phyloP scores from a whole-genome alignment of 179 eudicot genomes.

The Carnegiea gigantea region DNA sequence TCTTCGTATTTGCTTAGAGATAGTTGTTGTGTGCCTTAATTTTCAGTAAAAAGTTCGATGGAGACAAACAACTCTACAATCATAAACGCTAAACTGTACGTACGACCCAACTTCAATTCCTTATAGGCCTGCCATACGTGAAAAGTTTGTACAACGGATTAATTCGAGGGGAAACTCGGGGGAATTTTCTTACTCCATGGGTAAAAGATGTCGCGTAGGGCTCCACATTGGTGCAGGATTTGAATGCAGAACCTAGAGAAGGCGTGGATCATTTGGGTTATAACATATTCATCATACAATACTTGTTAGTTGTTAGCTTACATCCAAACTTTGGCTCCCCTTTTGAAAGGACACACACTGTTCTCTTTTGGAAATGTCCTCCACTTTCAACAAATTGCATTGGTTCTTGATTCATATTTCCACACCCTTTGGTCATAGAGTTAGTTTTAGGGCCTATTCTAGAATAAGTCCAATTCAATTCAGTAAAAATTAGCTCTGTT shows the following conservation, averaged over 20 bases:
- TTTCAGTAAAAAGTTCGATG: not conserved
- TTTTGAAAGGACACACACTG: slow-evolving; percentile 32
- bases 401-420: not conserved
- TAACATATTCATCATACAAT: slow-evolving; percentile 29
- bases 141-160: not conserved
- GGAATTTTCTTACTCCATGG: not conserved
- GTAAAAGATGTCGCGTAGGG: slow-evolving; percentile 6
- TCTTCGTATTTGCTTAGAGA: not conserved
- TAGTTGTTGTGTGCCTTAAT: not conserved
- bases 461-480: too few species aligned
- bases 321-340: slow-evolving; percentile 24
- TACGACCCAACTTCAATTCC: not conserved
- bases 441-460: not conserved
- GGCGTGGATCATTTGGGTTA: slow-evolving; percentile 27
- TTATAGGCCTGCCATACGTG: not conserved
- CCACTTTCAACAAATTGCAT: slow-evolving; percentile 3
- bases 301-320: slow-evolving; percentile 22
- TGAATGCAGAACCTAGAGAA: slow-evolving; percentile 18
- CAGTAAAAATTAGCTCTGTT: too few species aligned
- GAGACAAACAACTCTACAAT: not conserved
- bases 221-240: not conserved
- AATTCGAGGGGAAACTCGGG: not conserved
- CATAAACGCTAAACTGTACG: not conserved
- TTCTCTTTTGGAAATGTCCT: slow-evolving; percentile 21
- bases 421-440: not conserved